Evolutionary conservation across 164 flowering plant genomes (phyloP), one percentile per base, ranked within the genome.

Genomic region (Magnolia officinalis): DNA sequence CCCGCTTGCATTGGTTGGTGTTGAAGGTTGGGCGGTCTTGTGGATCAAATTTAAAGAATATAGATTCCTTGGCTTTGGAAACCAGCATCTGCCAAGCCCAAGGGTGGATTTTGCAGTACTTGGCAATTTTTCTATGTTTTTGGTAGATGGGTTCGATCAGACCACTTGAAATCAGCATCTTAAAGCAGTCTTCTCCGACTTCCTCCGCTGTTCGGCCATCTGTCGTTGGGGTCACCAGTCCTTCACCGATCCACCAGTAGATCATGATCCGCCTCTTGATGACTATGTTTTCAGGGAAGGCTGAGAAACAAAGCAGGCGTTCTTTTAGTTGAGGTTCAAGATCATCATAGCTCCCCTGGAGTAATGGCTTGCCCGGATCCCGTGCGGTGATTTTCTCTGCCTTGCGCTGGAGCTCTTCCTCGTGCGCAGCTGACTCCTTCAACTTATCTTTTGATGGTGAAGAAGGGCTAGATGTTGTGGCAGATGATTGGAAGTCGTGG

Each of bases 201-300:
- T 78, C 73, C 51, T 82, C 83, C 0, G 73, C 80, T 14, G 73
- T 67, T 71, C 72, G 61, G 0, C 52, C 74, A 1, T 1, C 52
- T 18, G 0, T 16, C 1, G 29, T 70, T 0, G 23, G 11, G 6
- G 14, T 19, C 16, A 83, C 61, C 11, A 82, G 71, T 8, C 79
- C 85, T 78, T 86, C 87, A 1, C 83, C 86, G 23, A 85, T 77
- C 90, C 88, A 88, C 87, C 88, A 86, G 37, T 83, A 77, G 16
- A 82, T 64, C 51, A 86, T 50, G 5, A 70, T n/a, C 77, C 83
- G 84, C 78, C 76, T 86, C 76, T 77, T 81, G 7, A 88, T 73
- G 1, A 72, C 59, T 1, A 26, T 45, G 13, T 75, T 71, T 31
- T 80, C 82, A 6, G 90, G 88, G 70, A 88, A 85, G 61, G 61